Percentiles rank a stretch among this genome's conserved stretches.
These are phyloP conservation scores for Tricholoma matsutake DNA, from an alignment of 768 basidiomycete genomes.

Conservation along the genomic window DNA sequence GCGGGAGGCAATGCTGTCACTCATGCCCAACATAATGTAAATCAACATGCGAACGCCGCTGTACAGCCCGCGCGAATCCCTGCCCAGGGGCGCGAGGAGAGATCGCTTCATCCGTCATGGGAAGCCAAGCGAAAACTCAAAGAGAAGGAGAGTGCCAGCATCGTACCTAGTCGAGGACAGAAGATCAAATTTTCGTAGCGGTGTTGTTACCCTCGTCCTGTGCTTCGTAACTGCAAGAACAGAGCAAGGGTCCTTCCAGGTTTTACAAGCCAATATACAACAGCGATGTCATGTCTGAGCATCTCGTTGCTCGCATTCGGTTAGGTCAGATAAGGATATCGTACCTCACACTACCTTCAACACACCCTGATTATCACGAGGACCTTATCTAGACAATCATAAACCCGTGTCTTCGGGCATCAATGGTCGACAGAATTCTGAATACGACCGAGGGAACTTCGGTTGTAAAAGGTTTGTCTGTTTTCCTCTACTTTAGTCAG, in stretches of 20 bases:
- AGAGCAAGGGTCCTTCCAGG: neutral
- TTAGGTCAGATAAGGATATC: neutral
- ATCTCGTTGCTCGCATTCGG: neutral
- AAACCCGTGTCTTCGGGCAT: neutral
- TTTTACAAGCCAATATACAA: neutral
- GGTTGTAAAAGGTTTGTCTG: neutral
- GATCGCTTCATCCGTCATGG: slow-evolving; percentile 90
- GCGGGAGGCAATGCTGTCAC: slow-evolving; percentile 8
- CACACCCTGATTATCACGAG: neutral
- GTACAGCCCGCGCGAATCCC: slow-evolving; percentile 5
- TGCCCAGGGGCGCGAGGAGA: slow-evolving; percentile 20
- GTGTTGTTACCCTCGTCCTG: slow-evolving; percentile 2
- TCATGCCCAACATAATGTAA: slow-evolving; percentile 20
- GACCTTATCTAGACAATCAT: neutral
- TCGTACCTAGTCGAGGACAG: slow-evolving; percentile 71
- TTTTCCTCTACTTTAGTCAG: neutral
- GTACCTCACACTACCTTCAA: neutral
- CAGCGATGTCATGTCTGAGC: neutral
- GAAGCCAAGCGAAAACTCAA: slow-evolving; percentile 86
- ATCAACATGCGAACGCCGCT: slow-evolving; percentile 9
- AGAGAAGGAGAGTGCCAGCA: slow-evolving; percentile 60
- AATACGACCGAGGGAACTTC: neutral
- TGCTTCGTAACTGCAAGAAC: no score
- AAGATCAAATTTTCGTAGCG: slow-evolving; percentile 69
- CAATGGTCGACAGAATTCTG: neutral